Base-by-base conservation (phyloP, 129 eudicot genomes). In the Flaveria bidentis region DNA sequence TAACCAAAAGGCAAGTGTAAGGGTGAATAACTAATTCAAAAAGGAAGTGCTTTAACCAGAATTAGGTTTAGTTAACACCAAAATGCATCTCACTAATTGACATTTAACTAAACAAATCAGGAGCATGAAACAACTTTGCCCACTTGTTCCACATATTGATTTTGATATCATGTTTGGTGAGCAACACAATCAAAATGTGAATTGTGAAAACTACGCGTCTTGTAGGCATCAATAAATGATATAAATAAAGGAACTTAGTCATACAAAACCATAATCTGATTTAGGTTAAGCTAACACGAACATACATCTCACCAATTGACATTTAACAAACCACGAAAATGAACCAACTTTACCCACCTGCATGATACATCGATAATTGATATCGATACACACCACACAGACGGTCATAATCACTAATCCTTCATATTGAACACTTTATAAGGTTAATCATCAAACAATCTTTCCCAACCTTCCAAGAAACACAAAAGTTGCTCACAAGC, bases 101-200 rank as follows among this genome's bases (percentile, higher is more conserved):
- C 80, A 76, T 8, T 22, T 66, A 66, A 66, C 74, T 36, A 51
- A 76, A 66, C 74, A 66, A 51, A 76, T 66, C 39, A 49, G 25
- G 3, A 76, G 52, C 53, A 76, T 51, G 65, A 51, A 50, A 51
- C 26, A 28, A 36, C 68, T 74, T 74, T 60, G 25, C 58, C 78
- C 70, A 74, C 78, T 17, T 53, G 47, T 36, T 53, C 50, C 13
- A n/a, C 49, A 52, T 16, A 51, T 36, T 17, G 64, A 47, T 71
- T 15, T 51, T 10, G 65, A 60, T 13, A 25, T 25, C 13, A 53
- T 46, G 52, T 39, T 16, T 66, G 16, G n/a, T 13, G 1, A 20
- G 22, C 55, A 56, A 36, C 80, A 15, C 23, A 25, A 53, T 55
- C 30, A 58, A 77, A 42, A 18, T 9, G 44, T 53, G 28, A 20